phyloP scores from a whole-genome alignment of 208 protist species.

The Herpetomonas tarakana region DNA sequence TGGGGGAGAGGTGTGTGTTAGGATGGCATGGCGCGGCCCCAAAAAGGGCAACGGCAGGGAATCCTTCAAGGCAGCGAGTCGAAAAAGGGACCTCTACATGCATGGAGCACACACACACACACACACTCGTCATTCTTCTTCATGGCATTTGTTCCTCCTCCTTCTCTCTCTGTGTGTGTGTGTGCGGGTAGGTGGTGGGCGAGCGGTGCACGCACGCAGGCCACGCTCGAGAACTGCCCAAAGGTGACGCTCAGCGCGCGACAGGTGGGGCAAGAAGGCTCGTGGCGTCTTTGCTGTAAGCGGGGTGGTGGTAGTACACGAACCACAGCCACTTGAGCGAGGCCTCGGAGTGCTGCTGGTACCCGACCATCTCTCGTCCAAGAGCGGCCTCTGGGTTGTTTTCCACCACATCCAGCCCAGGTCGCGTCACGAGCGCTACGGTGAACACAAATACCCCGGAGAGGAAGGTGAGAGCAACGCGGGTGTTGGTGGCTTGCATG shows the following conservation, averaged over 20 bases:
- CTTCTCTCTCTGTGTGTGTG: no score
- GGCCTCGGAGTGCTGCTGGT: constrained; percentile 58
- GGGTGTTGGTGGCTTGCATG: constrained; percentile 72
- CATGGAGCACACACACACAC: no score
- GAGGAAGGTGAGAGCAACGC: constrained; percentile 50
- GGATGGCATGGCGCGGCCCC: no score
- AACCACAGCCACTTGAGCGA: constrained; percentile 76
- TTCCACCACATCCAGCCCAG: constrained; percentile 45
- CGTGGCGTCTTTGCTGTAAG: constrained; percentile 29
- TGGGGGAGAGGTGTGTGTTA: no score
- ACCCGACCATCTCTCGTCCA: constrained; percentile 44
- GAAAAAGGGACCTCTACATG: no score
- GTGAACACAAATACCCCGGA: constrained; percentile 35
- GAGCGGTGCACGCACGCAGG: no score
- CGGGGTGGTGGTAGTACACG: constrained; percentile 85
- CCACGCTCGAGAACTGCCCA: no score
- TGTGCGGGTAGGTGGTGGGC: no score
- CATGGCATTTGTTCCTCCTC: no score
- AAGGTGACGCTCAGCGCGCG: not conserved
- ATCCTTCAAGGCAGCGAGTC: no score
- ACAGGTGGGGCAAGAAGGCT: not conserved
- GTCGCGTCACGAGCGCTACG: constrained; percentile 44
- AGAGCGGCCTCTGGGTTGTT: constrained; percentile 48
- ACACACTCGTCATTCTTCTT: no score
- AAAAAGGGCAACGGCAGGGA: no score